Base-by-base conservation (phyloP, 1,284 basidiomycete genomes). In the Melampsora americana region DNA sequence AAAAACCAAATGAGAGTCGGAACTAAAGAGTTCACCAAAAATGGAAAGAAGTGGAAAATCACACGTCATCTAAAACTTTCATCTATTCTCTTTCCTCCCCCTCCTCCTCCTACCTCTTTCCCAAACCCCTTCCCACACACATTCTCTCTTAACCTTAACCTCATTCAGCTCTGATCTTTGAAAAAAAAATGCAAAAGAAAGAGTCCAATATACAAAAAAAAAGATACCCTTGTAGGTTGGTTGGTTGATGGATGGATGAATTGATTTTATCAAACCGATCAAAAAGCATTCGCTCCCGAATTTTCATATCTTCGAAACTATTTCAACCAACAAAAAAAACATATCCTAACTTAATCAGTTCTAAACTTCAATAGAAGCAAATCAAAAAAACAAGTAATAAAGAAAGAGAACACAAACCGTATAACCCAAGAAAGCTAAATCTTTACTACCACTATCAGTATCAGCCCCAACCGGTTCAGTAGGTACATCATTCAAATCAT, bases 341-440 rank as follows among this genome's bases (percentile, higher is more conserved):
- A n/a, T n/a, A n/a, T n/a, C n/a, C n/a, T 46, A 14, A 18, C 6
- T 61, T 30, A 26, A 42, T 23, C 23, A 11, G 30, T 20, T 14
- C 20, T 14, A 30, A 35, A 48, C n/a, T n/a, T n/a, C n/a, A n/a
- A n/a, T n/a, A 42, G 23, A 23, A 18, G 62, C 18, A 26, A 64
- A 11, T 28, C 26, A n/a, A 32, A 35, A n/a, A 39, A 12, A 20
- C 28, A 28, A 14, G 12, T 61, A 50, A 32, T 23, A 20, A 62
- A 5, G 44, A 30, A 64, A 30, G 18, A 50, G 46, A 53, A 46
- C 39, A 23, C 78, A 59, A 56, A 81, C 79, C 3, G 80, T 80
- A 80, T 86, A 94, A 87, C 92, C 92, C 79, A 95, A 86, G 88
- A 96, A 96, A 28, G 94, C 93, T 72, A 96, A 86, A 83, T 95